Percentiles rank a stretch among this genome's conserved stretches.
These are phyloP conservation scores for Didymella pomorum DNA, from an alignment of 2,329 filamentous ascomycete genomes.

Conservation along the genomic window DNA sequence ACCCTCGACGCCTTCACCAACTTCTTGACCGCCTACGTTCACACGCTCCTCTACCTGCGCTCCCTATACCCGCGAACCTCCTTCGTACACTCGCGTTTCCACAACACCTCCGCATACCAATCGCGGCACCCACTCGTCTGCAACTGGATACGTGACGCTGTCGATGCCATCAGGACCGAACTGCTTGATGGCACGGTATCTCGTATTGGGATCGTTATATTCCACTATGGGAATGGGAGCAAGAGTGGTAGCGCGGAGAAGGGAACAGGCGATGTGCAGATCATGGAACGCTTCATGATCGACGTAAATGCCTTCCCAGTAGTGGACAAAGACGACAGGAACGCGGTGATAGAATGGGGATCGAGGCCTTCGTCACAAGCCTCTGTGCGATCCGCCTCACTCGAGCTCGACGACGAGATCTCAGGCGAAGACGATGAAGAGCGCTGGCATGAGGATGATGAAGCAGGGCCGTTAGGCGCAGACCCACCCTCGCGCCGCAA, in stretches of 20 bases:
- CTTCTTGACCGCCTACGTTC: constrained; percentile 83
- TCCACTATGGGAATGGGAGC: constrained; percentile 48
- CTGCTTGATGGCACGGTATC: constrained; percentile 66
- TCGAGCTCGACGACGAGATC: constrained; percentile 17
- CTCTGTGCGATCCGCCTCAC: constrained; percentile 3
- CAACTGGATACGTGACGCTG: constrained; percentile 83
- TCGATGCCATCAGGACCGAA: constrained; percentile 74
- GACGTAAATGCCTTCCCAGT: constrained; percentile 65
- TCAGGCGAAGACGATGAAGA: constrained; percentile 5
- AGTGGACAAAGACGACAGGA: constrained; percentile 56
- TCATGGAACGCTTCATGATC: constrained; percentile 68
- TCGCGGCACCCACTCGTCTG: constrained; percentile 86
- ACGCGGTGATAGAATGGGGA: constrained; percentile 60
- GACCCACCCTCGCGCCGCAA: constrained; percentile 10
- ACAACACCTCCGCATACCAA: constrained; percentile 85
- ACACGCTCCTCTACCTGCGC: constrained; percentile 86
- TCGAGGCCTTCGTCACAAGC: constrained; percentile 12
- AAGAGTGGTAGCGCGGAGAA: not conserved
- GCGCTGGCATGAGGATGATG: not conserved
- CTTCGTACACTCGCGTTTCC: constrained; percentile 80
- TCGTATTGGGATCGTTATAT: constrained; percentile 65
- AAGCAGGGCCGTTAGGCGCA: not conserved
- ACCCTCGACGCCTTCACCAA: constrained; percentile 76
- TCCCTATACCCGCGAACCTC: constrained; percentile 77
- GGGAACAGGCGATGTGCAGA: constrained; percentile 51